These are phyloP conservation scores for Sclerotinia subarctica DNA, from an alignment of 2,329 filamentous ascomycete genomes.

Conservation along the genomic window DNA sequence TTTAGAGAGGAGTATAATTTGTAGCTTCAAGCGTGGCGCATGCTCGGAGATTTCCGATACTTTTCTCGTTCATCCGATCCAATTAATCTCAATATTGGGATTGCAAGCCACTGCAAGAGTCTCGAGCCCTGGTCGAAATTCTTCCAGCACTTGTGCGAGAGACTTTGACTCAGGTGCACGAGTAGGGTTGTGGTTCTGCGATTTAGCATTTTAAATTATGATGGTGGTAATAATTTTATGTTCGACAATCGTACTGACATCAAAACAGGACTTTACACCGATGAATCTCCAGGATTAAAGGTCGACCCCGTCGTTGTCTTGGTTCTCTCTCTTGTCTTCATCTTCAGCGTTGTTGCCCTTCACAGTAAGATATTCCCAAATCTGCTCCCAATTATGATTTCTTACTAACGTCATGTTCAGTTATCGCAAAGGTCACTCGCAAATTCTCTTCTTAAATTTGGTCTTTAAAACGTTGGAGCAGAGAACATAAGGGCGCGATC, in stretches of 20 bases:
- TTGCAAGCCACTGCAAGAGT: neutral
- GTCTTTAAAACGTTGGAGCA: slow-evolving; percentile 9
- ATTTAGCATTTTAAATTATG: neutral
- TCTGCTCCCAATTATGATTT: neutral
- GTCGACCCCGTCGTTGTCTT: slow-evolving; percentile 97
- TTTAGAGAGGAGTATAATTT: neutral
- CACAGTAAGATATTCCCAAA: slow-evolving; percentile 66
- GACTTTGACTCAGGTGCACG: neutral
- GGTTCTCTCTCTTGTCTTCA: slow-evolving; percentile 94
- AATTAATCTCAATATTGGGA: neutral
- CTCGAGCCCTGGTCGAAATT: neutral
- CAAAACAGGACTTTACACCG: slow-evolving; percentile 80
- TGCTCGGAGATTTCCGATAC: neutral
- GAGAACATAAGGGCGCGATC: slow-evolving; percentile 4
- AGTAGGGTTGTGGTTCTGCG: neutral
- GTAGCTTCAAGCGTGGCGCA: neutral
- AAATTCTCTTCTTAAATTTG: slow-evolving; percentile 59
- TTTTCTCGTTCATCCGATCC: neutral
- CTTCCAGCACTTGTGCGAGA: neutral
- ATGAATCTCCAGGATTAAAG: slow-evolving; percentile 95
- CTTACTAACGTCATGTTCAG: slow-evolving; percentile 45
- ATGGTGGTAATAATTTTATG: neutral
- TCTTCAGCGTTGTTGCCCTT: slow-evolving; percentile 95
- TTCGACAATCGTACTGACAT: slow-evolving; percentile 20
- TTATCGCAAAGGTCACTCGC: slow-evolving; percentile 93